phyloP scores from a whole-genome alignment of 2,329 filamentous ascomycete species.

The Grosmannia clavigera region DNA sequence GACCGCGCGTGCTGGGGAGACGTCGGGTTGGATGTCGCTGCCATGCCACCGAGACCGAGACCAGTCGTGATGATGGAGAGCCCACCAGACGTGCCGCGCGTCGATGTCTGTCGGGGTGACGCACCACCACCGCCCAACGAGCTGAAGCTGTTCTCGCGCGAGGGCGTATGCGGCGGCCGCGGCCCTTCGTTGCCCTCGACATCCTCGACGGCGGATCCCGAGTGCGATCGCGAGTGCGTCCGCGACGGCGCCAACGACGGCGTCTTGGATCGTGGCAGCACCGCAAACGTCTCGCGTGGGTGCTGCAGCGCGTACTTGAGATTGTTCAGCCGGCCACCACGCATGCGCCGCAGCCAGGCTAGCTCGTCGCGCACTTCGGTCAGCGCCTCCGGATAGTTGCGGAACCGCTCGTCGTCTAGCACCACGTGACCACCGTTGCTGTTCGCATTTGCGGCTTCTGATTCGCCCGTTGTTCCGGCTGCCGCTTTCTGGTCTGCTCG shows the following conservation, averaged over 20 bases:
- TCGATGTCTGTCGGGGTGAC: not conserved
- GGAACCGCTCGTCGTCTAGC: conserved; percentile 38
- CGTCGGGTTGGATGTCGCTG: conserved; percentile 19
- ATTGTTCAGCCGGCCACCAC: conserved; percentile 70
- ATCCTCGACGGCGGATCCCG: not conserved
- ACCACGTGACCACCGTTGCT: conserved; percentile 22
- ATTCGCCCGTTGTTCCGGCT: not conserved
- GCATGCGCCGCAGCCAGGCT: conserved; percentile 66
- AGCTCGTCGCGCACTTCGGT: conserved; percentile 70
- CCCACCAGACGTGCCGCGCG: not conserved
- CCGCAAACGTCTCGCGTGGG: conserved; percentile 56
- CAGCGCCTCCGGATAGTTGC: conserved; percentile 58
- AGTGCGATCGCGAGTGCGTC: conserved; percentile 39
- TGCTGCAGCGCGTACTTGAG: conserved; percentile 68
- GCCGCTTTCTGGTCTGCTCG: conserved; percentile 7
- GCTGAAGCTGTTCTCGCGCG: conserved; percentile 39
- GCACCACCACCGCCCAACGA: conserved; percentile 10
- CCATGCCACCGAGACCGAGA: not conserved
- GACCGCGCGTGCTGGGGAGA: conserved; percentile 49
- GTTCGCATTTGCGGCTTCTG: no score
- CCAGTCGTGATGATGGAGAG: not conserved
- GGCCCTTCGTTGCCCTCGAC: not conserved
- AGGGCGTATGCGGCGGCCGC: conserved; percentile 45
- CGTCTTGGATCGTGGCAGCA: conserved; percentile 50
- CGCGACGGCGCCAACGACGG: conserved; percentile 50